Base-by-base conservation (phyloP, 2,329 filamentous ascomycete species). In the Sarocladiaceae sp. region DNA sequence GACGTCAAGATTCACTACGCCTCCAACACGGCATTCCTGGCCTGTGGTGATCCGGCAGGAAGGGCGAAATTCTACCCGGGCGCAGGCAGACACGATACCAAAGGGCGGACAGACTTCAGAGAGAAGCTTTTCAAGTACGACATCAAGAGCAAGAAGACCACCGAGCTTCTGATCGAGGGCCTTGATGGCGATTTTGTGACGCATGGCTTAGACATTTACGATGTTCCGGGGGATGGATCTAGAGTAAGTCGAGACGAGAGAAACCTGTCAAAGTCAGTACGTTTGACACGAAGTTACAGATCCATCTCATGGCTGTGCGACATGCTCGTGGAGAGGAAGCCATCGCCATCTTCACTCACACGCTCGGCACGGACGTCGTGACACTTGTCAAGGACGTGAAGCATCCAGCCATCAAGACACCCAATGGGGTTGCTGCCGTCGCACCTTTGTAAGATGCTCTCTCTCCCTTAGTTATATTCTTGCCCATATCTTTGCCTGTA, bases 71-170 rank as follows among this genome's bases (percentile, higher is more conserved):
- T 21, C 23, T 41, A 41, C 13, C 37, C 37, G 4, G 37, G 37
- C n/a, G 37, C 37, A 4, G 37, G 37, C 3, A 41, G 37, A 18
- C 37, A 41, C 19, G 24, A 41, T 41, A 24, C n/a, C 9, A 27
- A 29, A 4, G 19, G 9, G 18, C 19, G 37, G 15, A 16, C 10
- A 16, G 37, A 41, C n/a, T 41, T 18, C 23, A 11, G 37, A 16
- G 37, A 41, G 37, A 41, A 41, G 37, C 15, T 41, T n/a, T 41
- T 27, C 37, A 41, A 29, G n/a, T 41, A 41, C 19, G 37, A 41
- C 13, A 10, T 41, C 13, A 29, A 41, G 37, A 29, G 7, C 3
- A 29, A 29, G 19, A 41, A 27, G 37, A 41, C 37, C 9, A 23
- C 20, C 3, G 37, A 41, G 24, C 29, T 41, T 21, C 26, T 12